Base-by-base conservation (phyloP, 1,284 basidiomycete species). In the Cryptococcus sp. region DNA sequence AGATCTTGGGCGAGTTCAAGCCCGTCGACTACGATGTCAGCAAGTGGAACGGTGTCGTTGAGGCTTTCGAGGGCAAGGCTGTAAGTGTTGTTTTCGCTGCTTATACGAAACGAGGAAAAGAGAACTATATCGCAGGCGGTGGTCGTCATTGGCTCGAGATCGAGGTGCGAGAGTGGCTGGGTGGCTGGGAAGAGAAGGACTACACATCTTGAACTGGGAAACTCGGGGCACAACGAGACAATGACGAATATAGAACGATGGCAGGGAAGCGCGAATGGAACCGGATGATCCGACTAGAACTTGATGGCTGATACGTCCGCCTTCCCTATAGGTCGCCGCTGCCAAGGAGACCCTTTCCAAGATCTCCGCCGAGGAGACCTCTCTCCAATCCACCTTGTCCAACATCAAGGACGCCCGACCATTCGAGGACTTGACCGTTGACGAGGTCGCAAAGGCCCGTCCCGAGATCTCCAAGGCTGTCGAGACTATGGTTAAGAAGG, bases 321-420 rank as follows among this genome's bases (percentile, higher is more conserved):
- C 35, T 48, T 50, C 40, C 38, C 56, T 13, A 5, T 69, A 97
- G 94, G 85, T 97, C 63, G 86, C 85, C 62, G 92, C 90, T 73
- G 96, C 96, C 63, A 85, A 93, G 82, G 90, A 90, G 79, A 94
- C 93, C 25, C 87, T 91, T 65, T 80, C 85, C 71, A 93, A 96
- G 84, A 93, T 99, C 72, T 89, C 95, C 68, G 82, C 88, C 60
- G 96, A 99, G 82, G 84, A 99, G 70, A 87, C 89, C 79, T 88
- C 93, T 76, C 88, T 99, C 71, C 89, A 93, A 81, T 86, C 86
- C 47, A 99, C 96, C 41, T 88, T 99, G 64, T 87, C 90, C 71
- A 98, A 99, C 86, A 99, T 99, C 67, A 88, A 98, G 83, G 88
- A 95, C 55, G 94, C 95, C 50, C 89, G 96, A 80, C 90, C 95